These are phyloP conservation scores for Schrenkiella parvula DNA, from an alignment of 345 rosid genomes.

Conservation along the genomic window DNA sequence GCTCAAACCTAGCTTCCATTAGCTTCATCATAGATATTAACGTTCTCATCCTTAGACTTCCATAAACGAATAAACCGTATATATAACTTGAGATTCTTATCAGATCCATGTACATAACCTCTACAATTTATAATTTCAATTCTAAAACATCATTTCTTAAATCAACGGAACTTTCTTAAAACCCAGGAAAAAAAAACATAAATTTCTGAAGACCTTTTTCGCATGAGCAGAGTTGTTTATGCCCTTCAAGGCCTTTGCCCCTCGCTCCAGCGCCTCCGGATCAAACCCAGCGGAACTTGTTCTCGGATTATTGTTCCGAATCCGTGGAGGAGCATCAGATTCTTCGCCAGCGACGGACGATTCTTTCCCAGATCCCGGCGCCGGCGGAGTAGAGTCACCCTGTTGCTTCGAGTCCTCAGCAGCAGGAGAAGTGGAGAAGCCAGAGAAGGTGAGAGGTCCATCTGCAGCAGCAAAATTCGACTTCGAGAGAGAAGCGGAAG, in stretches of 20 bases:
- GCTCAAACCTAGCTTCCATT: neutral
- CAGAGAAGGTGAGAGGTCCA: slow-evolving; percentile 55
- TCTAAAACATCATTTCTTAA: neutral
- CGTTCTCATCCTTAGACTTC: neutral
- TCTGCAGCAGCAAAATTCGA: slow-evolving; percentile 50
- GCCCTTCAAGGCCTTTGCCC: slow-evolving; percentile 66
- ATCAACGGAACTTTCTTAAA: too few relatives aligned
- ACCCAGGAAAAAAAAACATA: neutral
- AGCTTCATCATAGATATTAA: neutral
- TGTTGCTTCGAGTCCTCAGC: slow-evolving; percentile 29
- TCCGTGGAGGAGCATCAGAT: slow-evolving; percentile 38
- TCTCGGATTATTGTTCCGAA: slow-evolving; percentile 70
- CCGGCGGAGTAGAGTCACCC: slow-evolving; percentile 22
- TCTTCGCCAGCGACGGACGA: slow-evolving; percentile 32
- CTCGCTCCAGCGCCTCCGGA: slow-evolving; percentile 88
- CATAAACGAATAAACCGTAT: neutral
- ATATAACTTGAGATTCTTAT: neutral
- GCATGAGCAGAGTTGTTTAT: slow-evolving; percentile 63
- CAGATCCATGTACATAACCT: neutral
- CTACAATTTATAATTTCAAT: neutral
- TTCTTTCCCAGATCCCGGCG: slow-evolving; percentile 32
- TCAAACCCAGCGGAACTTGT: slow-evolving; percentile 86
- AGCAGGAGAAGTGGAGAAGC: slow-evolving; percentile 36
- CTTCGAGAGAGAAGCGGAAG: slow-evolving; percentile 50
- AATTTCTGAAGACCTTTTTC: slow-evolving; percentile 50